Evolutionary conservation across 176 grass and related monocot genomes (phyloP), one percentile per base, ranked within the genome.

Genomic region (Chrysopogon serrulatus): DNA sequence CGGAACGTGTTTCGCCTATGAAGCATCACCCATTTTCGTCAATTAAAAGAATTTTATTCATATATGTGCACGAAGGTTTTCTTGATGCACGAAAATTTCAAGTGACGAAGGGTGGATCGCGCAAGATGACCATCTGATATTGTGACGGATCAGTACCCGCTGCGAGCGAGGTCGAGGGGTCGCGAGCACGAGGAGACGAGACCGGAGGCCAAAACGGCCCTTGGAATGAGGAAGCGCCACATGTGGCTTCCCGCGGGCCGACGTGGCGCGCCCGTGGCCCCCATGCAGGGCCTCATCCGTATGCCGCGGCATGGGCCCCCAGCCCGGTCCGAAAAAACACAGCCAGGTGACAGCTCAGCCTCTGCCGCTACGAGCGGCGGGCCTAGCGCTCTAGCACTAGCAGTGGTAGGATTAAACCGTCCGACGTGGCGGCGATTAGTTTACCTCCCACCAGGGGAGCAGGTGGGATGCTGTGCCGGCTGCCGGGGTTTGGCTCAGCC

Each of bases 161-260:
- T 0, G 68, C 70, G 2, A 30, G 1, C 4, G 30, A 18, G 41
- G 41, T 42, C 76, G 15, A 15, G 73, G 5, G 30, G n/a, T 74
- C 79, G 77, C 67, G 45, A 60, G 24, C 4, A 5, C 28, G 1
- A 35, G 18, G 7, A 65, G 36, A 12, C 41, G n/a, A n/a, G 37
- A 6, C 12, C 42, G 34, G n/a, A 49, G 34, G 51, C 23, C 30
- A 27, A 67, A 87, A 32, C 79, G 88, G 66, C 88, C 32, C 64
- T 90, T 90, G 81, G 85, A 63, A 73, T 0, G 51, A 82, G 82
- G 12, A 93, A 93, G 82, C 91, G 88, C 91, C 88, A 79, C 72
- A 78, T 87, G 57, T 24, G 43, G 65, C 65, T 37, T 15, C 43
- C 1, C 18, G 8, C 7, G 21, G 34, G 71, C 44, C 91, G 81